Base-by-base conservation (phyloP, 2,329 filamentous ascomycete genomes). In the Gliomastix tumulicola region DNA sequence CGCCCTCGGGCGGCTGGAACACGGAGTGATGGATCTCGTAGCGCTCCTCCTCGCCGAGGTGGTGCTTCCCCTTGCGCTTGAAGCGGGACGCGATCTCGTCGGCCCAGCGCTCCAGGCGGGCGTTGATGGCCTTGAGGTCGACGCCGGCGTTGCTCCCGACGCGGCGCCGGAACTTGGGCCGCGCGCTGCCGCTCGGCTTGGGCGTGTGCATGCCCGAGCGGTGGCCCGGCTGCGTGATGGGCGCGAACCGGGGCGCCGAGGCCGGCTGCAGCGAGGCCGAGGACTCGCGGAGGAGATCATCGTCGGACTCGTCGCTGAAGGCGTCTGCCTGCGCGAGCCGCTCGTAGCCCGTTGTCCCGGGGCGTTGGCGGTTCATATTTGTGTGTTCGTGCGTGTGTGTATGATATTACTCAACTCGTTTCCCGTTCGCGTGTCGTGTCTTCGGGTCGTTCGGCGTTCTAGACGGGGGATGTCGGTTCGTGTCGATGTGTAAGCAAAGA, bases 1-100 rank as follows among this genome's bases (percentile, higher is more conserved):
- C 74, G 44, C 89, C 88, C 42, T 96, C 88, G 1, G 90, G 90
- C 2, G 92, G 74, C 51, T 96, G 89, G 55, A 98, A 98, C 31
- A 98, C 92, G 0, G 89, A 94, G 61, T 97, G 88, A 51, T 97
- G 89, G 41, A 98, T 98, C 65, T 98, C 92, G 22, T 96, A 69
- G 37, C 82, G 82, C 58, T 94, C 87, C 48, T 94, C 87, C 47
- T 94, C 86, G 31, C 80, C 69, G 9, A 57, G 64, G 51, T 79
- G 82, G 34, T 82, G 84, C 56, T 81, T 87, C 37, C 83, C 79
- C 50, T 81, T 82, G 45, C 89, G 86, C 68, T 95, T 97, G 74
- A 98, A 97, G 51, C 94, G 92, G 48, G 88, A 85, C 21, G 92
- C 89, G 53, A 98, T 97, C 64, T 98, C 92, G 50, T 97, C 92